These are phyloP conservation scores for Verticillium nubilum DNA, from an alignment of 2,329 filamentous ascomycete species.

Conservation along the genomic window DNA sequence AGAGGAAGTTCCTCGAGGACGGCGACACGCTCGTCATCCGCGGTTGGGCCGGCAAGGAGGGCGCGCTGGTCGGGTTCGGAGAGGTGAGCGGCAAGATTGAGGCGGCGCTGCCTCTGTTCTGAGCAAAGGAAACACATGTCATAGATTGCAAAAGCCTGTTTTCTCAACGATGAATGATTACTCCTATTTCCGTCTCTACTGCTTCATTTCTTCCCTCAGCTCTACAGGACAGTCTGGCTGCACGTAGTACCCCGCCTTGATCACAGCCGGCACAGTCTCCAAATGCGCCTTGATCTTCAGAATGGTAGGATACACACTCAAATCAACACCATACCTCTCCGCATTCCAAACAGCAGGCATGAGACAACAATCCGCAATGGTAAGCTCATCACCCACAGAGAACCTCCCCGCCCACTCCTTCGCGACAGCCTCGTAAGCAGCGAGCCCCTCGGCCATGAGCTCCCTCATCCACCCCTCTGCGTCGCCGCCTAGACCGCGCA, in stretches of 20 bases:
- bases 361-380: conserved; percentile 53
- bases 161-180: not conserved
- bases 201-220: not conserved
- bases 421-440: conserved; percentile 46
- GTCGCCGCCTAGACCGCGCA: conserved; percentile 37
- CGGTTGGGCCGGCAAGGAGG: conserved; percentile 61
- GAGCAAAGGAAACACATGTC: not conserved
- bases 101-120: conserved; percentile 23
- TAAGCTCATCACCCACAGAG: conserved; percentile 50
- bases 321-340: conserved; percentile 46
- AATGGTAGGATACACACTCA: conserved; percentile 42
- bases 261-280: conserved; percentile 42
- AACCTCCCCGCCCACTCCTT: conserved; percentile 37
- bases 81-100: conserved; percentile 61
- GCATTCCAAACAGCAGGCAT: conserved; percentile 55
- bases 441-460: conserved; percentile 46
- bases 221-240: conserved; percentile 43
- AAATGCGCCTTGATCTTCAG: conserved; percentile 38
- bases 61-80: conserved; percentile 70
- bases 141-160: not conserved
- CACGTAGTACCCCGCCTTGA: conserved; percentile 44
- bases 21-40: conserved; percentile 64
- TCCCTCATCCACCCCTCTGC: conserved; percentile 44
- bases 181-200: too few species aligned
- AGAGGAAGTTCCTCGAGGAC: conserved; percentile 67